Conservation (phyloP, 2,329 filamentous ascomycete species). For the Sporothrix humicola region DNA sequence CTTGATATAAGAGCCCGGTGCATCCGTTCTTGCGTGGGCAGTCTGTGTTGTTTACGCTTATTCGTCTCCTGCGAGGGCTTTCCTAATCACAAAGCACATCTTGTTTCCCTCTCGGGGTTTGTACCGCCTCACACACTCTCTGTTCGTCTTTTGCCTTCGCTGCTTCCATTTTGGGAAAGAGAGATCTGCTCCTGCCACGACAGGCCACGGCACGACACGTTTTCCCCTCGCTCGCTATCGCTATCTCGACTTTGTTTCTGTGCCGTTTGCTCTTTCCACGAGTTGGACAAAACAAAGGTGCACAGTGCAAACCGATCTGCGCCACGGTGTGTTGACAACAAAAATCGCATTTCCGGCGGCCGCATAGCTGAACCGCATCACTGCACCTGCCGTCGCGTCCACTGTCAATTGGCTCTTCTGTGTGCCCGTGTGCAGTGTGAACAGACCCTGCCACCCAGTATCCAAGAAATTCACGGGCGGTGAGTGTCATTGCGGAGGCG, state of each 20-base stretch:
- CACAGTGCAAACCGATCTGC: neutral
- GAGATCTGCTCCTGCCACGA: slow-evolving; percentile 7
- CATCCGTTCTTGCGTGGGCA: neutral
- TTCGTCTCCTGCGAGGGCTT: neutral
- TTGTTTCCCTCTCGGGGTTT: slow-evolving; percentile 13
- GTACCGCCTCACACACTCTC: slow-evolving; percentile 3
- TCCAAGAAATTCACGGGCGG: slow-evolving; percentile 1
- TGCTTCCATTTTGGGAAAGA: slow-evolving; percentile 8
- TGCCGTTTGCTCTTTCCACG: neutral
- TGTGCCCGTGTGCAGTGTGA: neutral
- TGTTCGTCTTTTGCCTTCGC: neutral
- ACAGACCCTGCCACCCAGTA: neutral
- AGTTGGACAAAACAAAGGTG: neutral
- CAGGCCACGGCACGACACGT: neutral
- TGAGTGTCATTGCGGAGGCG: neutral
- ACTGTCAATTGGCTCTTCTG: slow-evolving; percentile 19
- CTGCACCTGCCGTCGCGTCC: slow-evolving; percentile 7
- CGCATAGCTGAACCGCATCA: neutral
- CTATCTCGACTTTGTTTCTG: too few relatives aligned
- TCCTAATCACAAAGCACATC: neutral
- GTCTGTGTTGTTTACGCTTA: slow-evolving; percentile 14
- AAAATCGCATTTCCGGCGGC: neutral
- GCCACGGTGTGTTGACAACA: neutral
- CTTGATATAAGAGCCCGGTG: neutral
- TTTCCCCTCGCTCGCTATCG: neutral